These are phyloP conservation scores for Cladosporium colombiae DNA, from an alignment of 2,329 filamentous ascomycete genomes.

Conservation along the genomic window DNA sequence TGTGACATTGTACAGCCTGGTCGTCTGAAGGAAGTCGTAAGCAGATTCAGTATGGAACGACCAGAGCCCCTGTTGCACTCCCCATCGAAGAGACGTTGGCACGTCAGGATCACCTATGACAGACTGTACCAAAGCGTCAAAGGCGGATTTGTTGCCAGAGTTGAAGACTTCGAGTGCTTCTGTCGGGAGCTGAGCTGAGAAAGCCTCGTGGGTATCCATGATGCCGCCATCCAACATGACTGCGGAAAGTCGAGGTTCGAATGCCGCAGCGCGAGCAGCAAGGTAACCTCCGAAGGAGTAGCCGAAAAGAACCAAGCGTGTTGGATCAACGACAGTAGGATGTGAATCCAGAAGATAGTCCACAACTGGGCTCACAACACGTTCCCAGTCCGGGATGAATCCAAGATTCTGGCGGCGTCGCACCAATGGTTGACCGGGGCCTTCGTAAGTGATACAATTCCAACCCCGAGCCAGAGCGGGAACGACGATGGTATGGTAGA, in stretches of 20 bases:
- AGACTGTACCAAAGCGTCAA: neutral
- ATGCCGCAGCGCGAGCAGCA: slow-evolving; percentile 33
- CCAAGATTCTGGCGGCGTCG: slow-evolving; percentile 31
- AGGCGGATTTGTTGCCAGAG: slow-evolving; percentile 1
- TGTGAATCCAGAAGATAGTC: slow-evolving; percentile 32
- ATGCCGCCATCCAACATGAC: slow-evolving; percentile 28
- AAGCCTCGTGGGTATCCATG: slow-evolving; percentile 8
- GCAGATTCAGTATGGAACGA: slow-evolving; percentile 20
- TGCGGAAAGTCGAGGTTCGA: slow-evolving; percentile 34
- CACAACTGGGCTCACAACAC: slow-evolving; percentile 34
- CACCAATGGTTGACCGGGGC: slow-evolving; percentile 35
- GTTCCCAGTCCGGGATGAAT: slow-evolving; percentile 38
- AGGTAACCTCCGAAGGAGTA: slow-evolving; percentile 37
- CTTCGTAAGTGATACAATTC: slow-evolving; percentile 38
- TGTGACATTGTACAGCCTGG: slow-evolving; percentile 14
- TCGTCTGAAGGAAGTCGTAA: slow-evolving; percentile 19
- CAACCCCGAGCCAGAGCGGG: slow-evolving; percentile 36
- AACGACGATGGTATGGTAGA: slow-evolving; percentile 30
- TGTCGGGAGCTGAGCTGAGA: neutral
- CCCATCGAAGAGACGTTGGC: slow-evolving; percentile 3
- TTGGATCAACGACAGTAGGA: slow-evolving; percentile 26
- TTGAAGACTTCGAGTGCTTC: neutral
- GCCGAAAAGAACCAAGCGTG: slow-evolving; percentile 33
- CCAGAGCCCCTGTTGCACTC: slow-evolving; percentile 24
- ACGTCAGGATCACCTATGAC: neutral